phyloP scores from a whole-genome alignment of 257 asterid genomes.

The Nicotiana benthamiana region DNA sequence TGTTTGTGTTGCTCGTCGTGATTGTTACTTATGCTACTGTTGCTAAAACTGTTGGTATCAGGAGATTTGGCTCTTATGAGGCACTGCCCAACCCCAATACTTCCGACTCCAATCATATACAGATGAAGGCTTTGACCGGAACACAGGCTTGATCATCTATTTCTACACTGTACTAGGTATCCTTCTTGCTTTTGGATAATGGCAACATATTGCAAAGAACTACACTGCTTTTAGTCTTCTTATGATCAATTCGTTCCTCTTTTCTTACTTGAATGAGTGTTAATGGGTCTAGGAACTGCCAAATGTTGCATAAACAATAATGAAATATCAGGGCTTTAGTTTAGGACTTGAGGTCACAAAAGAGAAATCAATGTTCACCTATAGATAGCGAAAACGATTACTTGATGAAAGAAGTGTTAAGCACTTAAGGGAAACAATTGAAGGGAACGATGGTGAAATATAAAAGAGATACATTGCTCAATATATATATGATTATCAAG shows the following conservation, averaged over 20 bases:
- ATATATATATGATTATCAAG: not conserved
- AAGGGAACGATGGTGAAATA: not conserved
- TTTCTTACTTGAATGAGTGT: too few species aligned
- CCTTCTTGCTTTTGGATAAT: too few species aligned
- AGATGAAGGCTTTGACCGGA: constrained; percentile 78
- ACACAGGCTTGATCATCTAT: constrained; percentile 58
- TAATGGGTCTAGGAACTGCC: too few species aligned
- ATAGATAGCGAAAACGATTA: too few species aligned
- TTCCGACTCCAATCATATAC: constrained; percentile 63
- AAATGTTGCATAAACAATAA: too few species aligned
- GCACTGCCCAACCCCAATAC: constrained; percentile 35
- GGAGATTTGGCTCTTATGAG: constrained; percentile 75
- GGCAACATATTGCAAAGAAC: too few species aligned
- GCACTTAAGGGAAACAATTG: not conserved
- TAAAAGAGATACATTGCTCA: not conserved
- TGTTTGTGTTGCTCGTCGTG: constrained; percentile 49
- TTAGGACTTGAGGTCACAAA: too few species aligned
- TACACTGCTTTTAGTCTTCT: too few species aligned
- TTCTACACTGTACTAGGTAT: not conserved
- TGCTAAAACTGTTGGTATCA: constrained; percentile 52
- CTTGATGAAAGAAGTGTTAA: not conserved
- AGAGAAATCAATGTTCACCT: too few species aligned
- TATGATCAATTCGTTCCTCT: too few species aligned
- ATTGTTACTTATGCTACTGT: constrained; percentile 40
- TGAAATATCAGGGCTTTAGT: too few species aligned